Conservation (phyloP, 2,329 filamentous ascomycete species). For the Huntiella savannae region DNA sequence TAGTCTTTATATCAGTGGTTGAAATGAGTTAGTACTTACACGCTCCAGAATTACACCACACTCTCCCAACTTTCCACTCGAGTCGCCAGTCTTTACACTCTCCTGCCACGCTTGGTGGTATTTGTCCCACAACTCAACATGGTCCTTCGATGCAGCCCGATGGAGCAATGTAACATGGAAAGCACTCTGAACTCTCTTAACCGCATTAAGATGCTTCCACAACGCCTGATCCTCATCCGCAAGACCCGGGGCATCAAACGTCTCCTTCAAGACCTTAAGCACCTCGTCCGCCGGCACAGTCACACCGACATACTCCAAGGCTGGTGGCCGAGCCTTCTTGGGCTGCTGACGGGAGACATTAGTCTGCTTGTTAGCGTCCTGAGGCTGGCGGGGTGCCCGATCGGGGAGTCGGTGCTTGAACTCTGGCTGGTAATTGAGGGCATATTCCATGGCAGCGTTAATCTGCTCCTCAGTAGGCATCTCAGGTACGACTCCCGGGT, state of each 20-base stretch:
- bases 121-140: conserved; percentile 55
- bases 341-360: conserved; percentile 16
- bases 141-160: conserved; percentile 38
- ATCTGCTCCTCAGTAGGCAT: conserved; percentile 56
- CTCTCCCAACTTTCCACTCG: conserved; percentile 31
- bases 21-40: conserved; percentile 18
- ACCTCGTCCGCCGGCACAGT: conserved; percentile 26
- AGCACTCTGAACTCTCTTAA: conserved; percentile 55
- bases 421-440: conserved; percentile 59
- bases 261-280: conserved; percentile 40
- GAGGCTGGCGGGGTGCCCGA: conserved; percentile 21
- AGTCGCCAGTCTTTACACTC: conserved; percentile 20
- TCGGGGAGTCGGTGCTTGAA: conserved; percentile 57
- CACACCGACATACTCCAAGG: conserved; percentile 38
- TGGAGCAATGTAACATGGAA: conserved; percentile 96
- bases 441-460: conserved; percentile 58
- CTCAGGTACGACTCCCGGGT: conserved; percentile 54
- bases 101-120: conserved; percentile 43
- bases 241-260: conserved; percentile 39
- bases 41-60: conserved; percentile 46
- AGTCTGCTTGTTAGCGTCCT: conserved; percentile 17
- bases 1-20: conserved; percentile 29
- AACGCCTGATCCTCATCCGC: conserved; percentile 27
- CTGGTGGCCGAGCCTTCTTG: conserved; percentile 24
- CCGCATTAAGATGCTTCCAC: conserved; percentile 56